Conservation (phyloP, 2,329 filamentous ascomycete genomes). For the Polychaeton citri region DNA sequence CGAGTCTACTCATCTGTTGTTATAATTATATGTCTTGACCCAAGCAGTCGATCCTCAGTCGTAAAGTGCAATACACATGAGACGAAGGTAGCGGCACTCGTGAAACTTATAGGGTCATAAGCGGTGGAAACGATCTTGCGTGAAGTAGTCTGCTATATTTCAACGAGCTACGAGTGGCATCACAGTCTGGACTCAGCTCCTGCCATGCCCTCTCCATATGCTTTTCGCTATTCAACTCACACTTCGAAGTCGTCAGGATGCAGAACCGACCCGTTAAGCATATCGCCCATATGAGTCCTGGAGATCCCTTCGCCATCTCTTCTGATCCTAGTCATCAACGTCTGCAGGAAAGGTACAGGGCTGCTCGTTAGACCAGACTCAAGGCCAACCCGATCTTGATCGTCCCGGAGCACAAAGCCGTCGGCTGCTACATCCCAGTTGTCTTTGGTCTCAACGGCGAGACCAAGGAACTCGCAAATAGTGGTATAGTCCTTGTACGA, state of each 20-base stretch:
- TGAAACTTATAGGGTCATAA: too few relatives aligned
- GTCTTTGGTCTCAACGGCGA: constrained; percentile 16
- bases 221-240: too few relatives aligned
- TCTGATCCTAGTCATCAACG: constrained; percentile 10
- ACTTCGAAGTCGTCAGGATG: constrained; percentile 5
- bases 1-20: too few relatives aligned
- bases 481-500: constrained; percentile 41
- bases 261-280: constrained; percentile 12
- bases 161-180: too few relatives aligned
- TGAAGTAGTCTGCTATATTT: too few relatives aligned
- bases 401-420: constrained; percentile 11
- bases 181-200: too few relatives aligned
- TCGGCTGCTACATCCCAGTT: constrained; percentile 9
- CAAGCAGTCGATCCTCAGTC: too few relatives aligned
- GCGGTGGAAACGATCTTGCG: too few relatives aligned
- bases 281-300: constrained; percentile 14
- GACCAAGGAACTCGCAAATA: constrained; percentile 39
- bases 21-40: too few relatives aligned
- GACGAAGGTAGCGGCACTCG: too few relatives aligned
- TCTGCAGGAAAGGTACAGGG: constrained; percentile 12
- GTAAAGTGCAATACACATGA: too few relatives aligned
- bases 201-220: too few relatives aligned
- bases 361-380: constrained; percentile 7
- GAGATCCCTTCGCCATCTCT: constrained; percentile 11
- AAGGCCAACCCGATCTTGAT: constrained; percentile 6